Evolutionary conservation across 495 filamentous ascomycete genomes (phyloP).

Genomic region (Talaromyces ruber): DNA sequence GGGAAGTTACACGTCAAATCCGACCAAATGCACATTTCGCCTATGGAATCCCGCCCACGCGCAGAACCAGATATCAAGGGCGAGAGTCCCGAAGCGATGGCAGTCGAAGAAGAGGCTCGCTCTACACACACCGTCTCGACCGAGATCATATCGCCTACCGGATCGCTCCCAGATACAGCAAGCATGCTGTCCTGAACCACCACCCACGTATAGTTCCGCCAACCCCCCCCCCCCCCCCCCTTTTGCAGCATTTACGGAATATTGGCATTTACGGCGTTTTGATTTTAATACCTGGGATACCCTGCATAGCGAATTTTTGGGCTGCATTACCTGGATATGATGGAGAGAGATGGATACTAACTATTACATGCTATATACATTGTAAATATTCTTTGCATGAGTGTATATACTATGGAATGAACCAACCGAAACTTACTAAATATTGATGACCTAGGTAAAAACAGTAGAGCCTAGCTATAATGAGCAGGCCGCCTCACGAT

Average conservation of each 20-base stretch:
- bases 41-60: slow-evolving; percentile 22
- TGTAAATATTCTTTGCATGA: slow-evolving; percentile 4
- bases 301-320: not conserved
- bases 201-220: not conserved
- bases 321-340: not conserved
- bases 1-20: slow-evolving; percentile 26
- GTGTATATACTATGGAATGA: not conserved
- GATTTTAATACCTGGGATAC: not conserved
- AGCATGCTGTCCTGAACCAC: not conserved
- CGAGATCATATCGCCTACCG: slow-evolving; percentile 18
- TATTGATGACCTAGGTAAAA: not conserved
- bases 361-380: not conserved
- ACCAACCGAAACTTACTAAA: slow-evolving; percentile 2
- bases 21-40: slow-evolving; percentile 24
- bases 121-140: slow-evolving; percentile 25
- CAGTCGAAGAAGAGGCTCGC: slow-evolving; percentile 15
- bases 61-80: slow-evolving; percentile 1
- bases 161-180: not conserved
- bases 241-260: not conserved
- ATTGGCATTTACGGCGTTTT: not conserved
- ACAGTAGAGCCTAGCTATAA: not conserved
- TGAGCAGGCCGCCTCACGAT: not conserved
- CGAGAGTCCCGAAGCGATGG: not conserved
- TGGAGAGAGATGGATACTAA: not conserved
- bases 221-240: not conserved